Percentiles rank a stretch among this genome's conserved stretches.
These are phyloP conservation scores for Acanthamoeba sp. DNA, from an alignment of 208 protist genomes.

Conservation along the genomic window DNA sequence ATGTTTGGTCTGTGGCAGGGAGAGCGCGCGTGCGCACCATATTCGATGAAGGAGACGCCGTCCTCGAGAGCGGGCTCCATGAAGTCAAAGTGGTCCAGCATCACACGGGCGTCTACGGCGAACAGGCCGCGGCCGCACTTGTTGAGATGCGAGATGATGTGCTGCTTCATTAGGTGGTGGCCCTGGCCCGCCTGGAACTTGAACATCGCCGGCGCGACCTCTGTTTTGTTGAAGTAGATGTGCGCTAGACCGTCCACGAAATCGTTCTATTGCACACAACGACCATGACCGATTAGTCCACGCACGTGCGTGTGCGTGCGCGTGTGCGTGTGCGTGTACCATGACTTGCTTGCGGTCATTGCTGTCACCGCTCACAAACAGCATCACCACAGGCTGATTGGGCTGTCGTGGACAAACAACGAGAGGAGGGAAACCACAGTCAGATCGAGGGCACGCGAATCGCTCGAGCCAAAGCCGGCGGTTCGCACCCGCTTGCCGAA, in stretches of 20 bases:
- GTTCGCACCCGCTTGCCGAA: neutral
- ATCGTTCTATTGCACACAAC: neutral
- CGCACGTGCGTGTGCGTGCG: neutral
- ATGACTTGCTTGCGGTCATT: neutral
- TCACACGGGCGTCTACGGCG: neutral
- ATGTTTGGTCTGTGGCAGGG: no score
- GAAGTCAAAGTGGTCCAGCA: constrained; percentile 38
- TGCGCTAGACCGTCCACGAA: neutral
- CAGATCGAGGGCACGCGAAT: no score
- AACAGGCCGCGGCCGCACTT: neutral
- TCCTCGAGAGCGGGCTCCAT: constrained; percentile 50
- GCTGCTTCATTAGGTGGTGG: neutral
- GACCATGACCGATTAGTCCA: neutral
- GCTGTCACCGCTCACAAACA: constrained; percentile 14
- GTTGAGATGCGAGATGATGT: neutral
- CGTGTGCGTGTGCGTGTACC: neutral
- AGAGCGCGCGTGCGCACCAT: constrained; percentile 16
- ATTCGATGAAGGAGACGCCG: neutral
- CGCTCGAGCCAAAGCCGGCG: no score
- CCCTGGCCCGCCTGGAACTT: neutral
- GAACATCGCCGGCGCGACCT: neutral
- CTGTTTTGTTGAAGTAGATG: neutral
- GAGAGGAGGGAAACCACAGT: neutral
- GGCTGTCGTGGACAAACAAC: neutral
- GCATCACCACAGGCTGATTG: neutral